A percentile compares a stretch with the other conserved stretches of the same genome.
Conservation (phyloP, 768 basidiomycete species). For the Hortiboletus campestris region DNA sequence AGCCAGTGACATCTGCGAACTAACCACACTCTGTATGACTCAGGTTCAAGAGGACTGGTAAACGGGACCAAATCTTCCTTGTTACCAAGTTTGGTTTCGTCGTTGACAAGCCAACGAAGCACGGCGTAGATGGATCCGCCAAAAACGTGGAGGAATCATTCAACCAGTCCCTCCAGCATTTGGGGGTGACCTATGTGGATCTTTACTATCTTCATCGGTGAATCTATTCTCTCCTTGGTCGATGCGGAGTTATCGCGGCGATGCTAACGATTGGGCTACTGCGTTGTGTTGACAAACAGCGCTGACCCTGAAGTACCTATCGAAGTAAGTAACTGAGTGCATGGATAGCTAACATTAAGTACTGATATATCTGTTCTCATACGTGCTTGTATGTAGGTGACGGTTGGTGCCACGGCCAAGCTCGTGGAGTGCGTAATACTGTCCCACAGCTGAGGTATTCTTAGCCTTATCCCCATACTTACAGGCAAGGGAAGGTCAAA, state of each 20-base stretch:
- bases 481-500: constrained; percentile 39
- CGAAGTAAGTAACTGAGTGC: too few species aligned
- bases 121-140: constrained; percentile 36
- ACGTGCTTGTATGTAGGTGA: constrained; percentile 23
- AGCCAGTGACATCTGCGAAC: neutral
- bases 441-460: neutral
- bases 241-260: too few species aligned
- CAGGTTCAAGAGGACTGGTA: too few species aligned
- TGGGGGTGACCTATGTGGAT: constrained; percentile 33
- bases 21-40: too few species aligned
- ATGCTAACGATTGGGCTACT: too few species aligned
- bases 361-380: neutral
- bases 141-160: constrained; percentile 40
- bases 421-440: constrained; percentile 43
- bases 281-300: too few species aligned
- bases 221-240: too few species aligned
- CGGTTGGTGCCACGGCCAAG: constrained; percentile 50
- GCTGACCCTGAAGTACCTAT: too few species aligned
- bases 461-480: constrained; percentile 12
- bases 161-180: constrained; percentile 39
- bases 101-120: constrained; percentile 18
- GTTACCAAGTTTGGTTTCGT: constrained; percentile 55
- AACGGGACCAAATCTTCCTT: constrained; percentile 47
- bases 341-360: too few species aligned
- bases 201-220: too few species aligned